Base-by-base conservation (phyloP, 306 rosid species). In the Adenanthera pavonina region DNA sequence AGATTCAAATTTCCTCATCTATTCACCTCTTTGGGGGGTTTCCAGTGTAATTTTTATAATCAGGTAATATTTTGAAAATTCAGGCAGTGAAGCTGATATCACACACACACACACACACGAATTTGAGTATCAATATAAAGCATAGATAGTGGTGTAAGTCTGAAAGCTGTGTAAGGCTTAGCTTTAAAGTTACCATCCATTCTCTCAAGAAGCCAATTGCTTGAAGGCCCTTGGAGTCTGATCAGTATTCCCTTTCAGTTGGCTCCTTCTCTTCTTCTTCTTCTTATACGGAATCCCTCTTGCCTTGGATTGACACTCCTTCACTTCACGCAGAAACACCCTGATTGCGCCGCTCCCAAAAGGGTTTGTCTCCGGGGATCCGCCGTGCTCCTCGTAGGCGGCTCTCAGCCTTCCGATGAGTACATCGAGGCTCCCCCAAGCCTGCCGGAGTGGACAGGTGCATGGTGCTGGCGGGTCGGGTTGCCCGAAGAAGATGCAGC, bases 341-440 rank as follows among this genome's bases (percentile, higher is more conserved):
- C 98, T 87, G 79, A 94, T 92, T 15, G 97, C 89, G 69, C 97
- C 97, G 43, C 90, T 91, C 0, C 98, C 97, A 0, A 94, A 94
- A 33, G 98, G 98, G 83, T 94, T 94, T 0, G 82, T 82, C 84
- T 92, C 97, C 2, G 90, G 89, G 0, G 97, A 90, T 0, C 98
- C 98, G 0, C 97, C 98, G 41, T 92, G 91, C 77, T 94, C 98
- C 49, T 94, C 98, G 8, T 90, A 94, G 1, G 98, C 98, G 0
- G 98, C 98, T 35, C 98, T 80, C 0, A 94, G 96, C 38, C 98
- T 82, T 3, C 98, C 98, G 76, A 94, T 94, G 53, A 92, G 90
- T 0, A 97, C 97, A 19, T 94, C 98, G 0, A 94, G 97, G 76
- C 97, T 94, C 4, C 98, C 98, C 98, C 98, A 94, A 1, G 98